These are phyloP conservation scores for Chrysoporthe cubensis DNA, from an alignment of 2,329 filamentous ascomycete species.

Conservation along the genomic window DNA sequence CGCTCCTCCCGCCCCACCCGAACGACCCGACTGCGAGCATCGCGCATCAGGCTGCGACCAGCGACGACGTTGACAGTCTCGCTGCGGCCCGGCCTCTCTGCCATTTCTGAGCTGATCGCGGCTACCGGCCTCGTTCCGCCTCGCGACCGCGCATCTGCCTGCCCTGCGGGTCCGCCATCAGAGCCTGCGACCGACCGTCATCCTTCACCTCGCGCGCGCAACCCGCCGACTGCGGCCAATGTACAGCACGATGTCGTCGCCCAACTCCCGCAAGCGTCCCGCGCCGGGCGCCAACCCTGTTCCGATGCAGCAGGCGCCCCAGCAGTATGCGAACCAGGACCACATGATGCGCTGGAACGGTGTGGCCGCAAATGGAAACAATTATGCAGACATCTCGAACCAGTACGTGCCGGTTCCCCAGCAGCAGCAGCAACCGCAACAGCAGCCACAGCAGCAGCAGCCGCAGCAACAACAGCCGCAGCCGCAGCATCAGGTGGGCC, in stretches of 20 bases:
- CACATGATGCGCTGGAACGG: slow-evolving; percentile 53
- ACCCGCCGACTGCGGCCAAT: slow-evolving; percentile 20
- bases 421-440: slow-evolving; percentile 40
- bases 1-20: slow-evolving; percentile 8
- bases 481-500: slow-evolving; percentile 25
- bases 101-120: background rate
- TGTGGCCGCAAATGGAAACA: slow-evolving; percentile 40
- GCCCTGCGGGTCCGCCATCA: background rate
- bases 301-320: slow-evolving; percentile 56
- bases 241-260: slow-evolving; percentile 47
- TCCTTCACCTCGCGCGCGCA: background rate
- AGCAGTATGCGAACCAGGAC: slow-evolving; percentile 52
- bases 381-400: slow-evolving; percentile 44
- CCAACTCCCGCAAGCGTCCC: slow-evolving; percentile 69
- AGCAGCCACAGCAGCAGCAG: slow-evolving; percentile 28
- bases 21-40: slow-evolving; percentile 8
- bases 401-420: slow-evolving; percentile 45
- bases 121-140: background rate
- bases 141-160: background rate
- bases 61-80: background rate
- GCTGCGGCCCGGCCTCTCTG: background rate
- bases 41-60: slow-evolving; percentile 4
- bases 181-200: background rate
- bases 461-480: background rate
- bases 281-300: slow-evolving; percentile 67